Percentiles rank a stretch among this genome's conserved stretches.
Conservation (phyloP, 805 yeast genomes). For the Blastobotrys attinorum region DNA sequence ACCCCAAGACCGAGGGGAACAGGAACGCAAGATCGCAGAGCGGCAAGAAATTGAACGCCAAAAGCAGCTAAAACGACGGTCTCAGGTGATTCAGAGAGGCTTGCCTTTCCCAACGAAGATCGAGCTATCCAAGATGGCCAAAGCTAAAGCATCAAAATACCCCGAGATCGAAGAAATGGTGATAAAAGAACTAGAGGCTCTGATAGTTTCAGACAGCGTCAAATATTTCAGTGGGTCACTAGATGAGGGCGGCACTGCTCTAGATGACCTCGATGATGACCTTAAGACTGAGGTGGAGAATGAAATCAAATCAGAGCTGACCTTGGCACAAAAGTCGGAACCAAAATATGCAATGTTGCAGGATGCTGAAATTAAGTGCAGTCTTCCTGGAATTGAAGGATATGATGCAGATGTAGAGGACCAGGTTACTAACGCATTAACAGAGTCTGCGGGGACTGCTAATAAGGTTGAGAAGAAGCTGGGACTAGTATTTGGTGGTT, state of each 20-base stretch:
- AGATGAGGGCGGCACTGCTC: slow-evolving; percentile 3
- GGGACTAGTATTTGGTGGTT: slow-evolving; percentile 27
- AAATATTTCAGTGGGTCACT: slow-evolving; percentile 14
- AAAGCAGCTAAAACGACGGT: slow-evolving; percentile 32
- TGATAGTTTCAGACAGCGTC: slow-evolving; percentile 24
- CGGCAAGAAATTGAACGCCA: slow-evolving; percentile 15
- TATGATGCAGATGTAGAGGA: neutral
- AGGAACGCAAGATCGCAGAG: slow-evolving; percentile 19
- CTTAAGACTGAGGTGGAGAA: slow-evolving; percentile 6
- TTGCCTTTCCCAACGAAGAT: slow-evolving; percentile 27
- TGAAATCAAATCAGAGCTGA: slow-evolving; percentile 13
- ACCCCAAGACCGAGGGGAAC: slow-evolving; percentile 26
- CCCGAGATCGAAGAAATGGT: slow-evolving; percentile 12
- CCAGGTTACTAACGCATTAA: slow-evolving; percentile 1
- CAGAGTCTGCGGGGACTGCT: slow-evolving; percentile 19
- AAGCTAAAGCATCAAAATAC: neutral
- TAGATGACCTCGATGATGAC: slow-evolving; percentile 20
- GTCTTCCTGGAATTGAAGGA: neutral
- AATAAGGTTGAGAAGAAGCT: slow-evolving; percentile 29
- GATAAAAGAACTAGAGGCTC: slow-evolving; percentile 15
- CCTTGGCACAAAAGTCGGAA: neutral
- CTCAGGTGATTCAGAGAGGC: slow-evolving; percentile 40
- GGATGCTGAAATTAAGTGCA: neutral
- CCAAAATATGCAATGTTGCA: neutral
- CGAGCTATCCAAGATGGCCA: neutral